Evolutionary conservation across 805 yeast species (phyloP), one percentile per base, ranked within the genome.

Genomic region (Kregervanrija fluxuum): DNA sequence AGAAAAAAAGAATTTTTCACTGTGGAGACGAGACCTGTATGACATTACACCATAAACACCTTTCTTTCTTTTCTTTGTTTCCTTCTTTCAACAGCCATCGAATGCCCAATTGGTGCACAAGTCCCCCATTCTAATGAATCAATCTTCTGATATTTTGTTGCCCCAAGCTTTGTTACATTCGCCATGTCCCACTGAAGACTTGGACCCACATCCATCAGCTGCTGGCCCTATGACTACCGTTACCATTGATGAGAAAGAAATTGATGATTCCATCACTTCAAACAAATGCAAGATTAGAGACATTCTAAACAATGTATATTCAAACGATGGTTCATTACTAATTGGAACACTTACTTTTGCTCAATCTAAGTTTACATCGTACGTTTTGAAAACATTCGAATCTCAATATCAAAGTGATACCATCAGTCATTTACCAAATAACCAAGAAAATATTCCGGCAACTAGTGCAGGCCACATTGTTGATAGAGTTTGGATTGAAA

Each of bases 401-500:
- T n/a, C 16, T 11, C 44, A 49, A 11, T 28, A 45, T n/a, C 30
- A 33, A 33, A 43, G 36, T 11, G 14, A 48, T 11, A 38, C 45
- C 5, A 17, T 30, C 16, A 15, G 41, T 12, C 40, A 11, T 5
- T 35, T 33, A 15, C 40, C 37, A 35, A 17, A 15, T 14, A 35
- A 35, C 10, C n/a, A 22, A 14, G 8, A 36, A 30, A 37, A 35
- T 31, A 32, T 33, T 13, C 33, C 15, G 30, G 36, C 35, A 9
- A 22, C 14, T 33, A 14, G 13, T 22, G n/a, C 60, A 6, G 60
- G 53, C 35, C 55, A 58, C 2, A 59, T 74, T 6, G 67, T 82
- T 14, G 82, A 78, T 42, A 52, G 59, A 4, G 59, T 79, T 15
- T 83, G 89, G 89, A 57, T 67, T 31, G 76, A 77, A 5, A 70